Evolutionary conservation across 2,329 filamentous ascomycete genomes (phyloP).

Genomic region (Cladosporium colombiae): DNA sequence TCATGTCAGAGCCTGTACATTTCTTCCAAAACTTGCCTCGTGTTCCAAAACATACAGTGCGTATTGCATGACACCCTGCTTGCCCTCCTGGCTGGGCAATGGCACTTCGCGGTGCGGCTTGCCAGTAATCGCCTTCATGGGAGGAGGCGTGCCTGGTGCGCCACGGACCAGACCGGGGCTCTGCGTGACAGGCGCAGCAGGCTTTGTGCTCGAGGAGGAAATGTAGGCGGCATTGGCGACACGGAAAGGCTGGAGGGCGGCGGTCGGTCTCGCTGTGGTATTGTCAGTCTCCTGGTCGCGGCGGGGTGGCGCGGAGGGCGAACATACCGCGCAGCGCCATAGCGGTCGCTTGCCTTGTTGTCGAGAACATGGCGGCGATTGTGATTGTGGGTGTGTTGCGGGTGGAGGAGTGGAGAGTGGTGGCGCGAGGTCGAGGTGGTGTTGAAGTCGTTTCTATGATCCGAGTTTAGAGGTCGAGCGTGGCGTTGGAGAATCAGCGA

Average conservation of each 20-base stretch:
- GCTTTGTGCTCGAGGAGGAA: conserved; percentile 65
- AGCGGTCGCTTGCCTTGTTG: conserved; percentile 53
- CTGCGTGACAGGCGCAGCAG: conserved; percentile 60
- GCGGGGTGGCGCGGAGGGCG: conserved; percentile 17
- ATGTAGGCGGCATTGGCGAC: conserved; percentile 61
- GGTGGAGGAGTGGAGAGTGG: conserved; percentile 29
- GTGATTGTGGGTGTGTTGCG: conserved; percentile 17
- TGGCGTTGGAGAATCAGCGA: conserved; percentile 18
- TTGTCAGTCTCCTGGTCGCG: conserved; percentile 29
- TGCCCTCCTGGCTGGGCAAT: conserved; percentile 74
- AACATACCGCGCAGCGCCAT: conserved; percentile 57
- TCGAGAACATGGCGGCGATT: conserved; percentile 49
- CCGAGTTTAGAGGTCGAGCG: conserved; percentile 15
- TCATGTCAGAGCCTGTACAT: conserved; percentile 25
- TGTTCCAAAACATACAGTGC: conserved; percentile 66
- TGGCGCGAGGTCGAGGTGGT: conserved; percentile 25
- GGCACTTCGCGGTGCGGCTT: conserved; percentile 68
- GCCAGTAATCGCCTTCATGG: conserved; percentile 50
- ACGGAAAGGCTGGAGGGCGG: conserved; percentile 64
- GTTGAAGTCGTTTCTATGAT: conserved; percentile 4
- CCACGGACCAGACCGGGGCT: conserved; percentile 52
- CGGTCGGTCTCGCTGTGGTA: conserved; percentile 63
- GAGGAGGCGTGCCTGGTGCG: conserved; percentile 54
- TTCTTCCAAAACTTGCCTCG: not conserved
- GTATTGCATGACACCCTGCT: conserved; percentile 81